Evolutionary conservation across 331 rosid genomes (phyloP).

Genomic region (Arachis monticola): DNA sequence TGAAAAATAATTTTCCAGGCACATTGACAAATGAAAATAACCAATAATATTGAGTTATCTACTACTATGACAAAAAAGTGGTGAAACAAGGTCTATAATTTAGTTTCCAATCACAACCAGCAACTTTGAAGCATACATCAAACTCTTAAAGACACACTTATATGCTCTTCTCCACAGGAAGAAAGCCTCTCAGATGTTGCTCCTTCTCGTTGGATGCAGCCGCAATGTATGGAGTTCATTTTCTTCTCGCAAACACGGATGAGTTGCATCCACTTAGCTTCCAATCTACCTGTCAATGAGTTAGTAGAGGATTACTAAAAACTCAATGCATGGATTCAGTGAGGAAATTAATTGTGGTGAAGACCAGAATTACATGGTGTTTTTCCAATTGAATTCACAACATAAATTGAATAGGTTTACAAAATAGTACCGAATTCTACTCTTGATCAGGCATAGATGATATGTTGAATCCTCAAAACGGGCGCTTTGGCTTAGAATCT

Average conservation of each 20-base stretch:
- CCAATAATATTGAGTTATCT: conserved; percentile 22
- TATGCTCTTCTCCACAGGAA: conserved; percentile 11
- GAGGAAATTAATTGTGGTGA: not conserved
- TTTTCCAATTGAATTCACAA: not conserved
- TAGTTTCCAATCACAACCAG: conserved; percentile 34
- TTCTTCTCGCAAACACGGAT: conserved; percentile 10
- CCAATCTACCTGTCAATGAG: conserved; percentile 39
- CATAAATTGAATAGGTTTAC: not conserved
- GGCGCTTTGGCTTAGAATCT: conserved; percentile 71
- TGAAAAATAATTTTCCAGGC: conserved; percentile 27
- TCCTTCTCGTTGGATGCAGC: conserved; percentile 15
- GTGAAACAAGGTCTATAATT: conserved; percentile 37
- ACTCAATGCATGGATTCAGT: not conserved
- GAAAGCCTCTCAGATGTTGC: conserved; percentile 21
- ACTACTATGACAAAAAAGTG: conserved; percentile 31
- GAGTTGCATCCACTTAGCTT: conserved; percentile 31
- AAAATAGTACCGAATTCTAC: conserved; percentile 45
- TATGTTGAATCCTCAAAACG: conserved; percentile 50
- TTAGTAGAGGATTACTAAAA: not conserved
- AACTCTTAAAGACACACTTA: conserved; percentile 26
- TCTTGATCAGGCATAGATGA: conserved; percentile 32
- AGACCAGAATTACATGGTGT: conserved; percentile 1
- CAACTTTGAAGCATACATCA: conserved; percentile 33
- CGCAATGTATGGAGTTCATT: conserved; percentile 20
- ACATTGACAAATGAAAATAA: not conserved